These are phyloP conservation scores for Vanderwaltozyma yarrowii DNA, from an alignment of 805 yeast species.

Conservation along the genomic window DNA sequence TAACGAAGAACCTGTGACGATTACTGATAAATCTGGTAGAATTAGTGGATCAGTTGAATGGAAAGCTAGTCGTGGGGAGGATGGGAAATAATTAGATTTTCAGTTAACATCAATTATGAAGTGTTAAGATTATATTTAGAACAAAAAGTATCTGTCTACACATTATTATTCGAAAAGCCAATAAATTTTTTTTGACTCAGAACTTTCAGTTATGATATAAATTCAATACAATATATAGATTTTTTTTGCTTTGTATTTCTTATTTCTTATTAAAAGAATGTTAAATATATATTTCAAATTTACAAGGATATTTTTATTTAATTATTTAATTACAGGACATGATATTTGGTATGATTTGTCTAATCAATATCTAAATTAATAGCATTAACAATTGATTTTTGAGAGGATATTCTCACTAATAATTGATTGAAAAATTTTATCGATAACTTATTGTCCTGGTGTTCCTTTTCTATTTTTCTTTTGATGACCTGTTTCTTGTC, in stretches of 20 bases:
- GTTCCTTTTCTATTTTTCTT: slow-evolving; percentile 18
- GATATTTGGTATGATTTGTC: neutral
- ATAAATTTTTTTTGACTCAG: too few species aligned
- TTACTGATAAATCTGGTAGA: slow-evolving; percentile 26
- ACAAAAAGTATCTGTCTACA: too few species aligned
- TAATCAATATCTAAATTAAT: slow-evolving; percentile 26
- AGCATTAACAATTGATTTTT: slow-evolving; percentile 14
- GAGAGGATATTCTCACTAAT: slow-evolving; percentile 15
- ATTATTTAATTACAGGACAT: neutral
- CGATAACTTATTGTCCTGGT: slow-evolving; percentile 17
- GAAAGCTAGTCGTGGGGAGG: slow-evolving; percentile 74
- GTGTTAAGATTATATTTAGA: too few species aligned
- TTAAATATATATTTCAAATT: neutral
- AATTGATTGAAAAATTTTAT: slow-evolving; percentile 20
- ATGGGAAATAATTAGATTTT: slow-evolving; percentile 32
- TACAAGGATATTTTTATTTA: neutral
- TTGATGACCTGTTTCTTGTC: slow-evolving; percentile 19
- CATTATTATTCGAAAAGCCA: too few species aligned
- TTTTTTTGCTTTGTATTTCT: neutral
- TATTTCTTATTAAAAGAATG: neutral
- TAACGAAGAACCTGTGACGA: neutral
- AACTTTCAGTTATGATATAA: too few species aligned
- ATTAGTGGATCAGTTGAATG: slow-evolving; percentile 71
- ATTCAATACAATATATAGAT: too few species aligned
- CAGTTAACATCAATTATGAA: too few species aligned